Evolutionary conservation across 768 basidiomycete species (phyloP).

Genomic region (Candolleomyces aberdarensis): DNA sequence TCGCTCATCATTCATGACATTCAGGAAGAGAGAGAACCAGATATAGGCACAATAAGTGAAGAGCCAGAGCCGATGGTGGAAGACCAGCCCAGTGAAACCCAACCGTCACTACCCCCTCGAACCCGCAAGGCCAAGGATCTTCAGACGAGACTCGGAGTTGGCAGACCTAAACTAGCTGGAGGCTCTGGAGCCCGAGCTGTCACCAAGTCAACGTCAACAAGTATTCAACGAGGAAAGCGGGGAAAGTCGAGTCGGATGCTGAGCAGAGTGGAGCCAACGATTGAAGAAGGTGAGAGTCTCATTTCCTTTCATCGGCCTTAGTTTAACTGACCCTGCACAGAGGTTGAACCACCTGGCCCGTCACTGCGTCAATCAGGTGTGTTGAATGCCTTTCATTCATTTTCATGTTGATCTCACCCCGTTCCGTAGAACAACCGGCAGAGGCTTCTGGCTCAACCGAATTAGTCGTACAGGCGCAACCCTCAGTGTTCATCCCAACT

Average conservation of each 20-base stretch:
- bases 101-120: constrained; percentile 33
- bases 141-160: constrained; percentile 68
- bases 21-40: constrained; percentile 44
- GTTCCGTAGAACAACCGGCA: neutral
- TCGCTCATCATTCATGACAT: constrained; percentile 49
- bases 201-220: constrained; percentile 57
- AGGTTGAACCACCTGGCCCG: constrained; percentile 21
- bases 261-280: constrained; percentile 53
- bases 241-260: constrained; percentile 47
- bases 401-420: neutral
- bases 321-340: neutral
- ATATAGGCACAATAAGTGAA: constrained; percentile 18
- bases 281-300: constrained; percentile 49
- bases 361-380: neutral
- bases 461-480: constrained; percentile 5
- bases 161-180: constrained; percentile 62
- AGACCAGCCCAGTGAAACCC: constrained; percentile 15
- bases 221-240: constrained; percentile 46
- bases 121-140: constrained; percentile 71
- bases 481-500: neutral
- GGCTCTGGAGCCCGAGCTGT: constrained; percentile 63
- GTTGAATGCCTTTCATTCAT: neutral
- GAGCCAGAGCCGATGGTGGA: constrained; percentile 17
- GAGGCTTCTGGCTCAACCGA: neutral
- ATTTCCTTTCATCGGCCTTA: neutral